Evolutionary conservation across 2,329 filamentous ascomycete genomes (phyloP), one percentile per base, ranked within the genome.

Genomic region (Penicillium sp.): DNA sequence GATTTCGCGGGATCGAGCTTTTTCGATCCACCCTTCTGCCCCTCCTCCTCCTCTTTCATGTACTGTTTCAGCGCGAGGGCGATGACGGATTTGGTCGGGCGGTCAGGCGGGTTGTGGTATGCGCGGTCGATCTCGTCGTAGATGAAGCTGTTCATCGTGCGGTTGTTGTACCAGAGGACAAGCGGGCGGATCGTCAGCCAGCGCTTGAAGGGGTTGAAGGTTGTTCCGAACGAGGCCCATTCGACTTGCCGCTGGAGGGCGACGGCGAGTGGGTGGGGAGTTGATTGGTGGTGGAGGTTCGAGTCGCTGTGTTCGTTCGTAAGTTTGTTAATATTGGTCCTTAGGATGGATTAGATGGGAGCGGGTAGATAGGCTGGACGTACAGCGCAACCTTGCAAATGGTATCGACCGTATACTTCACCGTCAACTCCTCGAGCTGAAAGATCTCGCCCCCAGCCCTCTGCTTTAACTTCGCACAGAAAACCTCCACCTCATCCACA

Each of bases 301-400:
- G 60, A 31, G 35, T 62, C 56, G 2, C 60, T 62, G n/a, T 3
- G 26, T 26, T 26, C 26, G 26, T 26, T 26, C 3, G 2, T 2
- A 21, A 21, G 21, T 2, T 21, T 21, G 21, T 26, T 26, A 26
- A 26, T 26, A 26, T 4, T 2, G 2, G 26, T 3, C 3, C 5
- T 1, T 3, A 26, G 3, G 26, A 26, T 4, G 26, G 26, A 26
- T 26, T 4, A 26, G 26, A 21, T 1, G 8, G 15, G 35, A 13
- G 21, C 2, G 2, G 21, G 21, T 21, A 2, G 21, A 21, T 2
- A 21, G 21, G 21, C 1, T 2, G 1, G 13, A 21, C 52, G 7
- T 54, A 62, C 60, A 62, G 35, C 11, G 60, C 47, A n/a, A 62
- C 60, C 26, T 38, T 50, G n/a, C 57, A 48, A 9, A 62, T 60